Evolutionary conservation across 371 early-diverging fungal species (phyloP).

Genomic region (Dinochytrium kinnereticum): DNA sequence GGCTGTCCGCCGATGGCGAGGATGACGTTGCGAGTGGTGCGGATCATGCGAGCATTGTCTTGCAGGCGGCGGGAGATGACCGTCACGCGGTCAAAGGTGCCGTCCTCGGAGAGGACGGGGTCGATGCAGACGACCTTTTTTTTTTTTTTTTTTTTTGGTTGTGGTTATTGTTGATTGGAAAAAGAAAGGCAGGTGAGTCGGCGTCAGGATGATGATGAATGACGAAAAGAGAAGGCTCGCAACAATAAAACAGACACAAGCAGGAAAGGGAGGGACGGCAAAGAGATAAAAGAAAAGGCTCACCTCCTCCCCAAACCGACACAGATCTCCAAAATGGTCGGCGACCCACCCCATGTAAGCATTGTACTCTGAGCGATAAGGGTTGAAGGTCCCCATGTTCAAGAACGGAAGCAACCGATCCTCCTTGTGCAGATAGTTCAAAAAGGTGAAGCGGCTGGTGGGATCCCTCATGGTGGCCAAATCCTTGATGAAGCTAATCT

Average conservation of each 20-base stretch:
- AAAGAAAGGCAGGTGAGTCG: too few relatives aligned
- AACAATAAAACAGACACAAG: not conserved
- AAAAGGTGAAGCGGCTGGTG: conserved; percentile 29
- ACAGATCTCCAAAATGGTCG: conserved; percentile 16
- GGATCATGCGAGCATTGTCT: not conserved
- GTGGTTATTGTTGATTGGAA: too few relatives aligned
- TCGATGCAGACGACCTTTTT: not conserved
- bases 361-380: conserved; percentile 35
- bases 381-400: conserved; percentile 31
- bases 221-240: not conserved
- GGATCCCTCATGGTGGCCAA: conserved; percentile 35
- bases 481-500: conserved; percentile 41
- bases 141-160: too few relatives aligned
- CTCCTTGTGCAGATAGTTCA: conserved; percentile 36
- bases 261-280: not conserved
- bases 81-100: not conserved
- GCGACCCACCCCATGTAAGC: conserved; percentile 36
- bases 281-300: not conserved
- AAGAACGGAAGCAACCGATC: conserved; percentile 27
- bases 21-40: conserved; percentile 25
- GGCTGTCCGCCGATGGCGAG: conserved; percentile 41
- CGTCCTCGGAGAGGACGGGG: not conserved
- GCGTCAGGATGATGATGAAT: too few relatives aligned
- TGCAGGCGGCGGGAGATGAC: not conserved
- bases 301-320: conserved; percentile 31